Percentiles rank a stretch among this genome's conserved stretches.
Evolutionary conservation across 2,329 filamentous ascomycete species (phyloP).

Genomic region (Dothideomycetidae sp.): DNA sequence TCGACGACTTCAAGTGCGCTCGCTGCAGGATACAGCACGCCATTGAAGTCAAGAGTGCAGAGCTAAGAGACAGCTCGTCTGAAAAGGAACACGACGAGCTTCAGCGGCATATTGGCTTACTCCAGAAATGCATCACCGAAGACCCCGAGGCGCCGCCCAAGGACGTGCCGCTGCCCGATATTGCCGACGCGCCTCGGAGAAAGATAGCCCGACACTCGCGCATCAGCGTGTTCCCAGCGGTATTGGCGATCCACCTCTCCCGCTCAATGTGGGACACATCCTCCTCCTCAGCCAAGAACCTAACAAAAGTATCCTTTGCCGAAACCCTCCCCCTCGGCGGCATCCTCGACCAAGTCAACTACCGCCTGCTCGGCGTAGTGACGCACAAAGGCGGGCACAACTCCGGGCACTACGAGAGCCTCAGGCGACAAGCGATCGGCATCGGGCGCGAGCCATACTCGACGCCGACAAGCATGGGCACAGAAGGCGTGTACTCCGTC

Average conservation of each 20-base stretch:
- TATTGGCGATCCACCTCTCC: conserved; percentile 83
- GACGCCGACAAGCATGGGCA: conserved; percentile 65
- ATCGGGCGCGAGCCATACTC: conserved; percentile 50
- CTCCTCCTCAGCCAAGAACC: conserved; percentile 70
- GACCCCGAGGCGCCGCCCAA: conserved; percentile 68
- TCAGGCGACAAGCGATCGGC: conserved; percentile 68
- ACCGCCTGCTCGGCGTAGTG: conserved; percentile 73
- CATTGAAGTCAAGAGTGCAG: conserved; percentile 39
- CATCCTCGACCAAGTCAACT: conserved; percentile 61
- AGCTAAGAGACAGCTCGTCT: conserved; percentile 31
- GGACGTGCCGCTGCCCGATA: conserved; percentile 60
- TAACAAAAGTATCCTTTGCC: conserved; percentile 84
- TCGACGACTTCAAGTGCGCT: conserved; percentile 94
- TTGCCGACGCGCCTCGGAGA: conserved; percentile 60
- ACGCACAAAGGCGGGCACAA: conserved; percentile 93
- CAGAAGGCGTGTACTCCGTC: conserved; percentile 57
- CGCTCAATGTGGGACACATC: conserved; percentile 77
- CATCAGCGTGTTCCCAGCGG: conserved; percentile 74
- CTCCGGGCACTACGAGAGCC: conserved; percentile 94
- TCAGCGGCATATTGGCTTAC: conserved; percentile 45
- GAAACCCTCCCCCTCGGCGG: conserved; percentile 74
- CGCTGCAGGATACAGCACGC: conserved; percentile 79
- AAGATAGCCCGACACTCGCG: conserved; percentile 78
- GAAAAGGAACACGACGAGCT: conserved; percentile 24
- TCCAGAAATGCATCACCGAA: conserved; percentile 56